These are phyloP conservation scores for Cercospora zeae-maydis DNA, from an alignment of 2,329 filamentous ascomycete species.

Conservation along the genomic window DNA sequence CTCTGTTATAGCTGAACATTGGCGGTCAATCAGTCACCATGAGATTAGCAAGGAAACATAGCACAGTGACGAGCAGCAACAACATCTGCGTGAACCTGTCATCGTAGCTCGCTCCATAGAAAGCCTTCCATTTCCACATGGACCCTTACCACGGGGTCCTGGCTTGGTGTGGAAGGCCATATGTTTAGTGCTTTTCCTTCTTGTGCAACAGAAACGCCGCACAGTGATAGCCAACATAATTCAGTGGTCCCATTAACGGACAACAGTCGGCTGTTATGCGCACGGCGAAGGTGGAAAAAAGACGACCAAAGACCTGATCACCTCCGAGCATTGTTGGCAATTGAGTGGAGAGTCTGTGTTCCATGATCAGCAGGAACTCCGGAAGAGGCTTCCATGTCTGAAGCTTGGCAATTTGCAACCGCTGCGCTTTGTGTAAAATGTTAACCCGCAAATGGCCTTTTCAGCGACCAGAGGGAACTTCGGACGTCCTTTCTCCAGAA, in stretches of 20 bases:
- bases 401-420: neutral
- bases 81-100: neutral
- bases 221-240: neutral
- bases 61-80: neutral
- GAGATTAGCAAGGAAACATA: neutral
- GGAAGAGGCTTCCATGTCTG: neutral
- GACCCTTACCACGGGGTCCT: neutral
- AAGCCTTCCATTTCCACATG: neutral
- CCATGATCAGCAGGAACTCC: neutral
- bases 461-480: neutral
- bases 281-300: neutral
- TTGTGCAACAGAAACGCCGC: neutral
- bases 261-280: neutral
- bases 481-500: too few relatives aligned
- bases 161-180: neutral
- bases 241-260: neutral
- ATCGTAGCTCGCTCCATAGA: neutral
- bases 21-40: neutral
- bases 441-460: neutral
- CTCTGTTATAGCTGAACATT: neutral
- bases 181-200: neutral
- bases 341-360: neutral
- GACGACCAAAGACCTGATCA: neutral
- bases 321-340: neutral
- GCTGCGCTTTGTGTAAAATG: neutral